Evolutionary conservation across 805 yeast genomes (phyloP), one percentile per base, ranked within the genome.

Genomic region (Tetrapisispora nanseiensis): DNA sequence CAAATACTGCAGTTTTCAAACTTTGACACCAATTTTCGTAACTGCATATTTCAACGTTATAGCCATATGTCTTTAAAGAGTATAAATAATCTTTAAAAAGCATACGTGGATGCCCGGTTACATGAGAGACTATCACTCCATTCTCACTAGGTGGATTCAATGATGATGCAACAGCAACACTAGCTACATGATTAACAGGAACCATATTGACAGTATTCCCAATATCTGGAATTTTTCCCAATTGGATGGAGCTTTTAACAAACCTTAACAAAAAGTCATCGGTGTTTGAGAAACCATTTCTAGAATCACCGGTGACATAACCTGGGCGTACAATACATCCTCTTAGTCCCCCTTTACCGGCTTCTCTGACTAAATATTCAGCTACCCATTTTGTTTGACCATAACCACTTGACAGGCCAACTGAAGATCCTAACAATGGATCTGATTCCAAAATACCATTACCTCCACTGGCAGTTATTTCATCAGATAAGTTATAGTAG

Each of bases 311-410:
- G 47, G 94, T 82, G 38, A 92, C 87, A 56, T 92, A 92, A 35
- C 99, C 98, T 2, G 99, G 97, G 64, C 99, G 78, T 31, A 90
- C 77, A 52, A 92, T 80, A 41, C 89, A 76, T 29, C 97, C 99
- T 48, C 79, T 71, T 50, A 94, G 72, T 8, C 99, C 98, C 41
- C 80, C 68, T 43, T 74, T 74, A 34, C 97, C 97, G 6, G 98
- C 98, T 43, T 72, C 71, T 59, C 97, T 78, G 46, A 86, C 78
- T 36, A 92, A 70, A 53, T 84, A 77, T 66, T 92, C 99, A 22
- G 96, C 94, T 29, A 87, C 86, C 99, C 99, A 92, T 63, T 92
- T 92, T 51, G 92, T 76, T 68, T 94, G 99, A 36, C 99, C 99
- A 59, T 92, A 92, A 15, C 98, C 99, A 46, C 81, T 83, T 22